Base-by-base conservation (phyloP, 73 alveolate species). In the Strombidium stylifer region DNA sequence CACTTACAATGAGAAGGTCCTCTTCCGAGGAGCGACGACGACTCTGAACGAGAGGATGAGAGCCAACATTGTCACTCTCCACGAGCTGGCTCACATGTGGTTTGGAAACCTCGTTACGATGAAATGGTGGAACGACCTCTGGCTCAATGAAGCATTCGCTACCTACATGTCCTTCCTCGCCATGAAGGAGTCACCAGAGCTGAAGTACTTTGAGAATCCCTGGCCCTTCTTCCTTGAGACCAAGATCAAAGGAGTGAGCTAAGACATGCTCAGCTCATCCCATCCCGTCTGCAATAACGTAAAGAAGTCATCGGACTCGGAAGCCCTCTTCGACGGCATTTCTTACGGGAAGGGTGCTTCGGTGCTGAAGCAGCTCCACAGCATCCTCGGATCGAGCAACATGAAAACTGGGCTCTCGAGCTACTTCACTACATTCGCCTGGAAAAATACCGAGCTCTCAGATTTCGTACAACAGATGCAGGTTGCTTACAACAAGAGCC, bases 81-180 rank as follows among this genome's bases (percentile, higher is more conserved):
- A 88, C 65, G 97, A 88, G 61, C 70, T 88, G 2, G 85, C 97
- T 3, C 97, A 88, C 60, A 88, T 88, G 97, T 88, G 97, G 97
- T 88, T 88, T 62, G 97, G 97, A 14, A 80, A 92, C 74, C 62
- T 88, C 41, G 99, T 95, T 10, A 95, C 99, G 1, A 95, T 95
- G 99, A 91, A 93, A 55, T 95, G 99, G 99, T 95, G 99, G 99
- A 93, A 95, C 71, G 98, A 95, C 74, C 73, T 95, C 24, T 95
- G 99, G 99, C 83, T 95, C 30, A 95, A 95, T 91, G 99, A 95
- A 61, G 74, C 96, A 32, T 95, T 95, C 72, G 99, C 99, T 23
- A 93, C 92, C 31, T 94, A 88, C 67, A 94, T 94, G 49, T 84
- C 97, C 2, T 96, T 91, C 53, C 49, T 89, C 57, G 73, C 91